phyloP scores from a whole-genome alignment of 2,329 filamentous ascomycete genomes.

The Magnaporthiopsis poae region DNA sequence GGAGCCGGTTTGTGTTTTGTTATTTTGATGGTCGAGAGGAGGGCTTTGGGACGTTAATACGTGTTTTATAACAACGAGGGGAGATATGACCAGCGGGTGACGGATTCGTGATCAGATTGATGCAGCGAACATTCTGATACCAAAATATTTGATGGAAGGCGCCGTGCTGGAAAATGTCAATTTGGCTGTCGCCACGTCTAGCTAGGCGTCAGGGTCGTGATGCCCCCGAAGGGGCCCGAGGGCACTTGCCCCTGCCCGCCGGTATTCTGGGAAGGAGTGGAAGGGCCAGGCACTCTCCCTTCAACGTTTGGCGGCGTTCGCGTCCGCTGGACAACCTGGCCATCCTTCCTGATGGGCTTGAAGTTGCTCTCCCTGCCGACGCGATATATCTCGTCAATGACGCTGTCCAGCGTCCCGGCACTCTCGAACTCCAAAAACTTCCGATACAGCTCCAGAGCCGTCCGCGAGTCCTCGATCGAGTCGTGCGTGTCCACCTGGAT shows the following conservation, averaged over 20 bases:
- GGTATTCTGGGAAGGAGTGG: slow-evolving; percentile 38
- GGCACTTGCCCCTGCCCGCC: slow-evolving; percentile 1
- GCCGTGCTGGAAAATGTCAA: not conserved
- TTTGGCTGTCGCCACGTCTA: not conserved
- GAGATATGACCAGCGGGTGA: not conserved
- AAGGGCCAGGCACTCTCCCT: slow-evolving; percentile 28
- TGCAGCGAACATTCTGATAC: not conserved
- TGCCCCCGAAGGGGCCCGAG: not conserved
- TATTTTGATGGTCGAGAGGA: not conserved
- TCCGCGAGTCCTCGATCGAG: slow-evolving; percentile 87
- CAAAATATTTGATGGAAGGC: not conserved
- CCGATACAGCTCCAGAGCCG: slow-evolving; percentile 75
- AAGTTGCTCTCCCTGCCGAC: slow-evolving; percentile 37
- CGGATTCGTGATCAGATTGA: not conserved
- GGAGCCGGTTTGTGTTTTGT: not conserved
- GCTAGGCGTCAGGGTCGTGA: not conserved
- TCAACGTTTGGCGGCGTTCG: slow-evolving; percentile 43
- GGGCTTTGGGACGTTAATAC: not conserved
- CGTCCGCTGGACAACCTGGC: slow-evolving; percentile 33
- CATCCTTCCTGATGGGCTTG: slow-evolving; percentile 40
- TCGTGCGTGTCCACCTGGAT: slow-evolving; percentile 91
- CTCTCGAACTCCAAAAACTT: slow-evolving; percentile 86
- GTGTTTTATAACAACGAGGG: not conserved
- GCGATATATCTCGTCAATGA: slow-evolving; percentile 77
- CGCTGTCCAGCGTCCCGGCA: slow-evolving; percentile 70